Conservation (phyloP, 2,329 filamentous ascomycete species). For the Claviceps capensis region DNA sequence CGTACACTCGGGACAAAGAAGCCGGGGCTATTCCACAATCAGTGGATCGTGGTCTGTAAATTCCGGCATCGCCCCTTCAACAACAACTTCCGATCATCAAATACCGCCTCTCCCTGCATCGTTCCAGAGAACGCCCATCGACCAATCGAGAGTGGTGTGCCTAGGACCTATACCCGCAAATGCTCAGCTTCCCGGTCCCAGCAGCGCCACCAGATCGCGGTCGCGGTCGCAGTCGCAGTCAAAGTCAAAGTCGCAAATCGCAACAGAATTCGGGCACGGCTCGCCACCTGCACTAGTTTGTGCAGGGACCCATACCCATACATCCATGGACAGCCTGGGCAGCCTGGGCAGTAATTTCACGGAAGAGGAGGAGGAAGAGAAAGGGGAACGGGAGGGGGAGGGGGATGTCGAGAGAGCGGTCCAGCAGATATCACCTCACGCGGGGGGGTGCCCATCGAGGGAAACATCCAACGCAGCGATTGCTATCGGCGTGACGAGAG, state of each 20-base stretch:
- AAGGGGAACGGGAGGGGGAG: slow-evolving; percentile 35
- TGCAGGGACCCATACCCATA: slow-evolving; percentile 5
- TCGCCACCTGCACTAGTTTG: slow-evolving; percentile 3
- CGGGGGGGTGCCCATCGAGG: neutral
- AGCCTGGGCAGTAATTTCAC: slow-evolving; percentile 46
- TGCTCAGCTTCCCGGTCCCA: slow-evolving; percentile 18
- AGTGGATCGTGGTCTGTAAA: slow-evolving; percentile 7
- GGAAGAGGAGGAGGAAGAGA: too few species aligned
- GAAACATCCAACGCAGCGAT: neutral
- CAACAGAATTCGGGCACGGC: slow-evolving; percentile 3
- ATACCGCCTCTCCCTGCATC: slow-evolving; percentile 5
- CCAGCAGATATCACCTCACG: slow-evolving; percentile 11
- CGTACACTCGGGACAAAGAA: slow-evolving; percentile 9
- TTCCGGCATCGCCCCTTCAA: neutral
- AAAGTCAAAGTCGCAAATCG: neutral
- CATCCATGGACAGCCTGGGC: slow-evolving; percentile 24
- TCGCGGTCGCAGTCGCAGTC: too few species aligned
- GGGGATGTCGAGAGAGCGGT: slow-evolving; percentile 19
- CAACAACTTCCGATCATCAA: slow-evolving; percentile 1
- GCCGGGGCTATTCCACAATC: slow-evolving; percentile 4
- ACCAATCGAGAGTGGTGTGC: slow-evolving; percentile 38
- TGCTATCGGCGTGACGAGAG: neutral
- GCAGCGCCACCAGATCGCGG: slow-evolving; percentile 4
- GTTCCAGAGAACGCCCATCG: slow-evolving; percentile 37
- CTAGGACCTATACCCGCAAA: slow-evolving; percentile 40